A percentile compares a stretch with the other conserved stretches of the same genome.
Evolutionary conservation across 768 basidiomycete genomes (phyloP).

Genomic region (Lactifluus subvellereus): DNA sequence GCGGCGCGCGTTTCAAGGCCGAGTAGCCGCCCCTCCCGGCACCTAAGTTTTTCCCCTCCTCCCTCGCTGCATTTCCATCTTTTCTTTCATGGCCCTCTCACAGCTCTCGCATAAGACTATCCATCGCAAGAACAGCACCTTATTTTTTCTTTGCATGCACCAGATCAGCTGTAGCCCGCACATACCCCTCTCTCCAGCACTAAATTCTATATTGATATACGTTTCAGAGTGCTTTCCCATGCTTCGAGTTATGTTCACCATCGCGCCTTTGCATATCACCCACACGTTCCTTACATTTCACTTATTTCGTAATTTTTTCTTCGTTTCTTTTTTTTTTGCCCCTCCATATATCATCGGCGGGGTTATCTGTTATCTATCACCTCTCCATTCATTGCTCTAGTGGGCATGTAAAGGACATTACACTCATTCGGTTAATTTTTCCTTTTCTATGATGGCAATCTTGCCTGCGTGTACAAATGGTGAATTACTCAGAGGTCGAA

Average conservation of each 20-base stretch:
- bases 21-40: constrained; percentile 28
- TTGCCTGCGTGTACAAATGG: background rate
- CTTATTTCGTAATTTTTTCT: background rate
- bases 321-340: background rate
- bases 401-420: background rate
- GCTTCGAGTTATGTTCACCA: background rate
- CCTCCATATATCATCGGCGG: background rate
- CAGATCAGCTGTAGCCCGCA: constrained; percentile 11
- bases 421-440: background rate
- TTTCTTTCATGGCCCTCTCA: background rate
- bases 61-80: background rate
- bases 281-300: constrained; percentile 9
- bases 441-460: background rate
- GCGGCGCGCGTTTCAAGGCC: constrained; percentile 46
- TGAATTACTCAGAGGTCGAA: background rate
- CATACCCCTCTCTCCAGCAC: constrained; percentile 3
- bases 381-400: background rate
- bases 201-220: constrained; percentile 10
- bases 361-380: background rate
- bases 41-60: too few species aligned
- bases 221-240: constrained; percentile 2
- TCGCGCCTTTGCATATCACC: background rate
- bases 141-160: constrained; percentile 2
- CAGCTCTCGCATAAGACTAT: constrained; percentile 1
- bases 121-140: background rate